Percentiles rank a stretch among this genome's conserved stretches.
These are phyloP conservation scores for Neurospora crassa DNA, from an alignment of 2,329 filamentous ascomycete species.

Conservation along the genomic window DNA sequence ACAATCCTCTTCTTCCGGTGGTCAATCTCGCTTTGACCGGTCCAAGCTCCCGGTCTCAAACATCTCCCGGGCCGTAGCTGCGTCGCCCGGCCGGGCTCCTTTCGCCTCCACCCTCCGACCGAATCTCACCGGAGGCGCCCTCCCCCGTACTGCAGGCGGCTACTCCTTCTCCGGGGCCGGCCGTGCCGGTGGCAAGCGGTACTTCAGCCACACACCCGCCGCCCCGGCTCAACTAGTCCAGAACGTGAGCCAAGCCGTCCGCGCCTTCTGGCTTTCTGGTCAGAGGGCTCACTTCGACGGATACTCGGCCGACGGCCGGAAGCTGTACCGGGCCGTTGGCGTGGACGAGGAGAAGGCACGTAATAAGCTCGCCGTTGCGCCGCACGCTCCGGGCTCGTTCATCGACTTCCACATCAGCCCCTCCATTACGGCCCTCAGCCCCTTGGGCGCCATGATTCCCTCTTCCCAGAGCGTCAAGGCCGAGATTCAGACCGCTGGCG, in stretches of 20 bases:
- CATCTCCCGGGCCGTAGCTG: conserved; percentile 41
- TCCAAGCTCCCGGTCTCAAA: conserved; percentile 39
- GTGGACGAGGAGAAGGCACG: conserved; percentile 63
- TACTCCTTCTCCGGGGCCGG: conserved; percentile 66
- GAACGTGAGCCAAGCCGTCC: conserved; percentile 88
- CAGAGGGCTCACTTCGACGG: conserved; percentile 85
- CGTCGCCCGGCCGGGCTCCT: conserved; percentile 65
- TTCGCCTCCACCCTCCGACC: conserved; percentile 85
- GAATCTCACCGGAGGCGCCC: conserved; percentile 79
- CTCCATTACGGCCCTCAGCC: conserved; percentile 78
- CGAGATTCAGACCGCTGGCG: conserved; percentile 24
- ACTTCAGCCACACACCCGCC: conserved; percentile 83
- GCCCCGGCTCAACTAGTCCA: conserved; percentile 83
- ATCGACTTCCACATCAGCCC: conserved; percentile 85
- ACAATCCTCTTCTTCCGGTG: conserved; percentile 24
- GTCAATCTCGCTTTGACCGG: conserved; percentile 33
- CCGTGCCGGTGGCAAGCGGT: conserved; percentile 61
- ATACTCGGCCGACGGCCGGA: conserved; percentile 60
- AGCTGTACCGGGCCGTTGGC: conserved; percentile 70
- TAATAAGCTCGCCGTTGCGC: conserved; percentile 50
- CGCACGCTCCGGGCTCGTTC: conserved; percentile 60
- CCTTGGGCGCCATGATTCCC: conserved; percentile 50
- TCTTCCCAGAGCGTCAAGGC: conserved; percentile 27
- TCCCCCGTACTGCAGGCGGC: conserved; percentile 81
- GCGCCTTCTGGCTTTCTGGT: conserved; percentile 86